These are phyloP conservation scores for Puccinia polysora DNA, from an alignment of 1,284 basidiomycete species.

Conservation along the genomic window DNA sequence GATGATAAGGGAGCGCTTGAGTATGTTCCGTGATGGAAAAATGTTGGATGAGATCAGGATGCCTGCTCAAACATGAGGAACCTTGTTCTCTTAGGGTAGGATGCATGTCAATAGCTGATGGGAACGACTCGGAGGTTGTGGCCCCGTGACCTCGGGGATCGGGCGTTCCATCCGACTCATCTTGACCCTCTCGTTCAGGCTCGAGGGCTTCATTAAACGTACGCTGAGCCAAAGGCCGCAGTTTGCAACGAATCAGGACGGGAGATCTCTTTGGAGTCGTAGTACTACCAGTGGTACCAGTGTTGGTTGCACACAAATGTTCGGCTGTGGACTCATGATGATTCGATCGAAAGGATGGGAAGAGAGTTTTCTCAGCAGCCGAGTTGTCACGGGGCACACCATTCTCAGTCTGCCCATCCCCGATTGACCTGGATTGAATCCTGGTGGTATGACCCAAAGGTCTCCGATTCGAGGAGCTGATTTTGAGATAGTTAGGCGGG, in stretches of 20 bases:
- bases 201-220: background rate
- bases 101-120: no score
- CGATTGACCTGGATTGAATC: background rate
- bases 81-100: no score
- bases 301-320: background rate
- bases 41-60: no score
- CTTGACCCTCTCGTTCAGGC: background rate
- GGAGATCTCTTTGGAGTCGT: background rate
- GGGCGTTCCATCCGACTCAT: background rate
- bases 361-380: background rate
- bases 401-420: background rate
- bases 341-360: no score
- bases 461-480: background rate
- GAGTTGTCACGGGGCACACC: background rate
- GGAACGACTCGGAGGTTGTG: background rate
- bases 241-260: constrained; percentile 1
- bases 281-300: background rate
- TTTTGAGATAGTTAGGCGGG: background rate
- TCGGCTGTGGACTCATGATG: background rate
- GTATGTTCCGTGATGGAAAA: no score
- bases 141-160: background rate
- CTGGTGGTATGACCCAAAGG: background rate
- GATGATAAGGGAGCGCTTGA: background rate
- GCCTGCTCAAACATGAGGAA: no score
- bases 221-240: constrained; percentile 6